phyloP scores from a whole-genome alignment of 2,329 filamentous ascomycete species.

The Fusarium mundagurra region DNA sequence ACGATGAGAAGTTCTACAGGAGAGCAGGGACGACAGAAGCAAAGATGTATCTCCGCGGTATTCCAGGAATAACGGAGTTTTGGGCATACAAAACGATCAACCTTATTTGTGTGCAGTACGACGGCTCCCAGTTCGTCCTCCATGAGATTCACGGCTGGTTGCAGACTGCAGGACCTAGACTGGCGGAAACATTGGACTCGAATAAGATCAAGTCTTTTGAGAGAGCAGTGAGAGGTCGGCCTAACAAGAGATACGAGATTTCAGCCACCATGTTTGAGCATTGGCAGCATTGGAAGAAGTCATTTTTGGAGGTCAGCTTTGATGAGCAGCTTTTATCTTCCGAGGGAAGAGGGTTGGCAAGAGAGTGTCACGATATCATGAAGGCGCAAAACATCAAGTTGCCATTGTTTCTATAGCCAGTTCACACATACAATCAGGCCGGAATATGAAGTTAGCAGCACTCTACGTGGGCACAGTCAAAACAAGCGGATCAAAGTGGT shows the following conservation, averaged over 20 bases:
- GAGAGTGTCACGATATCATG: constrained; percentile 15
- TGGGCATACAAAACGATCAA: constrained; percentile 4
- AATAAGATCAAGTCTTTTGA: neutral
- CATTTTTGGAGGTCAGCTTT: neutral
- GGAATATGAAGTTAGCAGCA: neutral
- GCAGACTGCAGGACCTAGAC: neutral
- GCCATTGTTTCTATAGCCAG: neutral
- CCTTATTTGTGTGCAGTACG: neutral
- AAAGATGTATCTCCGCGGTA: neutral
- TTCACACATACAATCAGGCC: fast-evolving
- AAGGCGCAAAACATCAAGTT: neutral
- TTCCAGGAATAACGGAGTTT: neutral
- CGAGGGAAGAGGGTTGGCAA: neutral
- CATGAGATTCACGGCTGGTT: constrained; percentile 8
- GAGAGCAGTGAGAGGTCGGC: neutral
- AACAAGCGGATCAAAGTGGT: neutral
- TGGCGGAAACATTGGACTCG: neutral
- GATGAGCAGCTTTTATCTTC: neutral
- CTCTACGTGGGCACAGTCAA: fast-evolving
- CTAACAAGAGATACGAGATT: neutral
- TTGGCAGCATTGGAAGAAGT: constrained; percentile 17
- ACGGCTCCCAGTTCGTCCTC: neutral
- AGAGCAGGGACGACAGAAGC: neutral
- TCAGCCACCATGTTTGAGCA: constrained; percentile 9
- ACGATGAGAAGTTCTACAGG: neutral